phyloP scores from a whole-genome alignment of 495 filamentous ascomycete genomes.

The Xylaria palmicola region DNA sequence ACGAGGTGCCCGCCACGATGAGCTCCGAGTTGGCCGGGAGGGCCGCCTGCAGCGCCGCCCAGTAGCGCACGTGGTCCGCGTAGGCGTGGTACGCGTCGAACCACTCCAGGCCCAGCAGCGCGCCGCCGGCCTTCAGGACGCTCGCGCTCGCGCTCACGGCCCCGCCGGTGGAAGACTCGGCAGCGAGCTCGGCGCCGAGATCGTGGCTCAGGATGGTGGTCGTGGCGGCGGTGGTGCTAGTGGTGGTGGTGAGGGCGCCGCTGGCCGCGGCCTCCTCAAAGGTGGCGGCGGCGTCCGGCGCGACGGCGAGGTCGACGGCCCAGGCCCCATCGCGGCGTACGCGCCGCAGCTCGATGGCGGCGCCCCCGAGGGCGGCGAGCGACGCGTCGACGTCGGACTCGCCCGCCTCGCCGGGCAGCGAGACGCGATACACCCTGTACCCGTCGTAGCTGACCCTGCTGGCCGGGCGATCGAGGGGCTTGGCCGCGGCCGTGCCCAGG shows the following conservation, averaged over 20 bases:
- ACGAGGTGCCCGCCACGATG: slow-evolving; percentile 50
- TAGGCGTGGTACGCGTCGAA: slow-evolving; percentile 60
- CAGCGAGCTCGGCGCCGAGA: slow-evolving; percentile 41
- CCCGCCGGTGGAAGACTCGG: too few relatives aligned
- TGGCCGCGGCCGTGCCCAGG: neutral
- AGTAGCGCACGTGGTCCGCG: slow-evolving; percentile 53
- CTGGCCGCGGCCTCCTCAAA: slow-evolving; percentile 28
- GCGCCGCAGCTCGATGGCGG: slow-evolving; percentile 27
- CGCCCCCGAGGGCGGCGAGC: slow-evolving; percentile 14
- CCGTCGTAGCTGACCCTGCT: slow-evolving; percentile 36
- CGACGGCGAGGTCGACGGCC: slow-evolving; percentile 42
- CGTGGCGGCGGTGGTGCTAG: slow-evolving; percentile 26
- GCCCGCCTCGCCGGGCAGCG: too few relatives aligned
- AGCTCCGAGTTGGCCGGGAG: slow-evolving; percentile 54
- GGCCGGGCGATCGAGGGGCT: neutral
- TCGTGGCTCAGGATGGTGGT: slow-evolving; percentile 42
- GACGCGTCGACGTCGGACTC: slow-evolving; percentile 9
- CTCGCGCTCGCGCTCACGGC: too few relatives aligned
- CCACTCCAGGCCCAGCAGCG: slow-evolving; percentile 41
- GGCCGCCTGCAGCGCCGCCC: slow-evolving; percentile 48
- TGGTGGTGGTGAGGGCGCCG: too few relatives aligned
- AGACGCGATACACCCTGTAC: slow-evolving; percentile 39
- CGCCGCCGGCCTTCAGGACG: slow-evolving; percentile 9
- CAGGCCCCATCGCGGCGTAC: neutral
- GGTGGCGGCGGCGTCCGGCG: slow-evolving; percentile 32